These are phyloP conservation scores for Pyrenochaeta sp. DNA, from an alignment of 2,329 filamentous ascomycete species.

Conservation along the genomic window DNA sequence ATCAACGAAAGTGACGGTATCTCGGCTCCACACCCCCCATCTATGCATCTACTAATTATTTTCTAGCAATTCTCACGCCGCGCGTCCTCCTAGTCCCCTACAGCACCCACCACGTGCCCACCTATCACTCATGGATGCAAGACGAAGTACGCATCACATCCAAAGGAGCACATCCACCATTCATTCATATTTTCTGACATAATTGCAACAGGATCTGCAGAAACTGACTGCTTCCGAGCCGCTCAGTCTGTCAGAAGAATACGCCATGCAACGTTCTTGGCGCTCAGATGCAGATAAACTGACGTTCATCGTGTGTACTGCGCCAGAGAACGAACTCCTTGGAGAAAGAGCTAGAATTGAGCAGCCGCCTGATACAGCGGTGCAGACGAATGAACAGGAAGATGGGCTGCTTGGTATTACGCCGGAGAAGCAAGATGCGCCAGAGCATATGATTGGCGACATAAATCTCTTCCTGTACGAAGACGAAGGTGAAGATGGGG, in stretches of 20 bases:
- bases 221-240: constrained; percentile 88
- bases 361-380: not conserved
- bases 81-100: constrained; percentile 84
- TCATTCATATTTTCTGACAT: not conserved
- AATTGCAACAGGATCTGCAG: constrained; percentile 67
- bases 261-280: constrained; percentile 91
- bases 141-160: constrained; percentile 63
- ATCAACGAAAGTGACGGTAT: constrained; percentile 53
- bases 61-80: constrained; percentile 70
- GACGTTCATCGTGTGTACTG: constrained; percentile 82
- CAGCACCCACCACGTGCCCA: constrained; percentile 78
- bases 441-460: constrained; percentile 59
- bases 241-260: constrained; percentile 81
- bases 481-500: constrained; percentile 27
- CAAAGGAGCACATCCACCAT: too few relatives aligned
- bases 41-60: not conserved
- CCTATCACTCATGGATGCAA: constrained; percentile 93
- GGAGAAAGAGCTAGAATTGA: too few relatives aligned
- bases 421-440: constrained; percentile 59
- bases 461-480: constrained; percentile 74
- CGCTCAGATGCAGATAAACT: constrained; percentile 82
- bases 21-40: not conserved
- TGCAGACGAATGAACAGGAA: not conserved
- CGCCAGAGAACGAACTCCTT: not conserved
- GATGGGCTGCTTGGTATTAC: not conserved